phyloP scores from a whole-genome alignment of 2,329 filamentous ascomycete genomes.

The Proliferodiscus dingleyae region DNA sequence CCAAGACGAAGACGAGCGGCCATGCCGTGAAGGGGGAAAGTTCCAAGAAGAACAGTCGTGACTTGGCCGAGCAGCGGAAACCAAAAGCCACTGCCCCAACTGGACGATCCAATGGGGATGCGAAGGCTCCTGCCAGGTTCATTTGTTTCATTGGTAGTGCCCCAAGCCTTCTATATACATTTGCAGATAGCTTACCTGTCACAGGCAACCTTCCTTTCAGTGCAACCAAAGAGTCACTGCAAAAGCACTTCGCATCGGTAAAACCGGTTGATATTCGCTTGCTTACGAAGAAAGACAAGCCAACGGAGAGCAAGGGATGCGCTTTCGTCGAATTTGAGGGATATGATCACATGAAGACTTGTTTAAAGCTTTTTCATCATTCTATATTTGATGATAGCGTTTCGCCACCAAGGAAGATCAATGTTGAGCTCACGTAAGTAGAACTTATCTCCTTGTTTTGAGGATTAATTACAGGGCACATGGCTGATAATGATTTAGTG shows the following conservation, averaged over 20 bases:
- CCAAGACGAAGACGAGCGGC: not conserved
- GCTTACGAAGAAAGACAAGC: conserved; percentile 60
- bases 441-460: conserved; percentile 1
- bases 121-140: conserved; percentile 47
- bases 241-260: conserved; percentile 73
- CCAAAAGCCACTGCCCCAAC: conserved; percentile 11
- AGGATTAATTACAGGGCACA: not conserved
- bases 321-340: conserved; percentile 86
- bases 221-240: conserved; percentile 65
- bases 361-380: conserved; percentile 86
- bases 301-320: conserved; percentile 65
- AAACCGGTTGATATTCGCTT: conserved; percentile 67
- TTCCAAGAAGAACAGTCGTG: conserved; percentile 35
- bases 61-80: conserved; percentile 31
- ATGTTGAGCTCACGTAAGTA: conserved; percentile 82
- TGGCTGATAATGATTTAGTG: conserved; percentile 42
- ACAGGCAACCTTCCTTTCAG: conserved; percentile 83
- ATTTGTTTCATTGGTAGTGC: conserved; percentile 71
- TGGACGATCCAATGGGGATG: conserved; percentile 12
- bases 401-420: conserved; percentile 66
- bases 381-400: conserved; percentile 61
- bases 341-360: conserved; percentile 88
- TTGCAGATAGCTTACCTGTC: conserved; percentile 31
- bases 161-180: conserved; percentile 21
- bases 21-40: conserved; percentile 23